These are phyloP conservation scores for Penstemon newberryi DNA, from an alignment of 257 asterid species.

Conservation along the genomic window DNA sequence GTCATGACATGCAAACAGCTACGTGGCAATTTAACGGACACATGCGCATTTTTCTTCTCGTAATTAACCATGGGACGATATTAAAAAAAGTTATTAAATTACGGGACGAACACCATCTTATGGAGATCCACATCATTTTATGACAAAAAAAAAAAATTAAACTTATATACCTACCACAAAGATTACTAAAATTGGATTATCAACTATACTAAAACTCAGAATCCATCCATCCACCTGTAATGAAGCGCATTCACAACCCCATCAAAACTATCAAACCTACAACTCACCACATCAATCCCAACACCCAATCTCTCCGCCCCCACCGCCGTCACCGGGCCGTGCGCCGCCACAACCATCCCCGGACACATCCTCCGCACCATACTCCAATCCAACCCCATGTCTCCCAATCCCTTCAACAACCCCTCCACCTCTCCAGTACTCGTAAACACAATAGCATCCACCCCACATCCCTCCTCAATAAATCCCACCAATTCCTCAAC, in stretches of 20 bases:
- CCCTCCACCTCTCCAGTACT: conserved; percentile 92
- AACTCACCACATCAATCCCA: conserved; percentile 69
- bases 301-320: conserved; percentile 84
- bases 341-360: conserved; percentile 72
- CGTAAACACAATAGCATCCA: conserved; percentile 80
- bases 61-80: too few species aligned
- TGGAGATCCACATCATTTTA: too few species aligned
- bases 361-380: conserved; percentile 70
- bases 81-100: too few species aligned
- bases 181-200: too few species aligned
- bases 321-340: conserved; percentile 86
- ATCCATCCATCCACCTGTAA: conserved; percentile 32
- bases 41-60: too few species aligned
- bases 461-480: conserved; percentile 48
- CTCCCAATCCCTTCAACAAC: conserved; percentile 68
- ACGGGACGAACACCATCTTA: too few species aligned
- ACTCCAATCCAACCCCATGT: conserved; percentile 65
- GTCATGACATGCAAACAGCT: too few species aligned
- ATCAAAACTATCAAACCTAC: conserved; percentile 63
- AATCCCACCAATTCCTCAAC: conserved; percentile 44
- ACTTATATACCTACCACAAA: too few species aligned
- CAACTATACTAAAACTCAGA: too few species aligned
- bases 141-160: too few species aligned
- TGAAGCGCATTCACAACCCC: conserved; percentile 71
- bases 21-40: too few species aligned